Evolutionary conservation across 805 yeast species (phyloP), one percentile per base, ranked within the genome.

Genomic region (Candida dajiaensis): DNA sequence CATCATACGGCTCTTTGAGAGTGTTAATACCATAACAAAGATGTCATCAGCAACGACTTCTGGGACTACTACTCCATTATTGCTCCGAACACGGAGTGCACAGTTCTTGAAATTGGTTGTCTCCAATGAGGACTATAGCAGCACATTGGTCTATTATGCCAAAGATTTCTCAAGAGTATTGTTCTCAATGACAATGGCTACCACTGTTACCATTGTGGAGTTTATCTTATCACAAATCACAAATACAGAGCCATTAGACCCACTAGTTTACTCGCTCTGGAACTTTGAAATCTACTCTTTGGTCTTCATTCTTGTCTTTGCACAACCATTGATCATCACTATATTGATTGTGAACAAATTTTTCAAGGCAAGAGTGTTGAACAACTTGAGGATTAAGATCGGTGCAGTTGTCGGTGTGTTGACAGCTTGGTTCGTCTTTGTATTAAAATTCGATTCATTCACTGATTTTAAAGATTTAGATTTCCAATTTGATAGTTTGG

Each of bases 171-270:
- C 61, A 1, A 49, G 60, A 16, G 25, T 55, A 8, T 43, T 48
- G 3, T 59, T 59, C 42, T 44, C 62, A 7, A 21, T 48, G n/a
- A 59, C 54, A 1, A 42, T 53, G 10, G 46, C 57, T 1, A 37
- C 49, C 2, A 52, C 54, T 6, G 44, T 58, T 10, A 26, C 54
- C 3, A 50, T 56, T 26, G 53, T 57, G 29, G 60, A 58, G 28
- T 54, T 58, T 37, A 52, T 58, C 8, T 50, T 58, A 13, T 46
- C 53, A n/a, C 58, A 54, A 40, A 44, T 57, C n/a, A 43, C 50
- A 20, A 35, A 42, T 4, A 38, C 46, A 10, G 39, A 49, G 13
- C 51, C 42, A 13, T 19, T 36, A 13, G 39, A 16, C 7, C 2
- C 22, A 3, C 23, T 36, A 9, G 23, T 13, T 8, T 36, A 12